Evolutionary conservation across 129 eudicot species (phyloP).

Genomic region (Ambrosia artemisiifolia): DNA sequence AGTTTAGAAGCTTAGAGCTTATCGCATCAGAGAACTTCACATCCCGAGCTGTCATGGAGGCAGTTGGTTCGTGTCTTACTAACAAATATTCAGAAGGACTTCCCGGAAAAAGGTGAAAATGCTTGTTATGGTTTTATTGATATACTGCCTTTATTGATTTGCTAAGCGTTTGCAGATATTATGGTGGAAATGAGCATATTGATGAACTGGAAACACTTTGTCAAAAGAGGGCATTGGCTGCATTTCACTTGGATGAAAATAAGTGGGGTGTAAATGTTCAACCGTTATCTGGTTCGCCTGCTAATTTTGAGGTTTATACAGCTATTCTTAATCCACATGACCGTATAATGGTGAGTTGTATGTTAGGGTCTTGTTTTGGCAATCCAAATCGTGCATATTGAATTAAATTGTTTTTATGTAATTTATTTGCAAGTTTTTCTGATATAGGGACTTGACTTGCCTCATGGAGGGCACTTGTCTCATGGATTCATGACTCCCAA

Average conservation of each 20-base stretch:
- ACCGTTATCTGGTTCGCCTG: slow-evolving; percentile 94
- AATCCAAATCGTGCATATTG: background rate
- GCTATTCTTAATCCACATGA: slow-evolving; percentile 91
- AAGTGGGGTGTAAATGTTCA: slow-evolving; percentile 98
- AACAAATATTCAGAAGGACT: slow-evolving; percentile 96
- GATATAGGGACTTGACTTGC: slow-evolving; percentile 83
- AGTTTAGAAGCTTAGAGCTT: slow-evolving; percentile 81
- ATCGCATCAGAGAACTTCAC: slow-evolving; percentile 98
- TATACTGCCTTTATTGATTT: background rate
- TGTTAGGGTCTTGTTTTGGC: slow-evolving; percentile 1
- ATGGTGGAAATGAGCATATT: slow-evolving; percentile 96
- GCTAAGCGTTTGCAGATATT: slow-evolving; percentile 50
- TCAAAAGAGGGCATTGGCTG: slow-evolving; percentile 86
- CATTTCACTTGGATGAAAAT: slow-evolving; percentile 74
- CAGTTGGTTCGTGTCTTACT: slow-evolving; percentile 96
- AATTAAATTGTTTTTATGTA: background rate
- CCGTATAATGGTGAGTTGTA: slow-evolving; percentile 73
- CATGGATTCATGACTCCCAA: slow-evolving; percentile 98
- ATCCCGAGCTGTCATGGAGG: slow-evolving; percentile 97
- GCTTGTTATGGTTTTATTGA: background rate
- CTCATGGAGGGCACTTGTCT: slow-evolving; percentile 92
- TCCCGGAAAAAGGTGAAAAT: slow-evolving; percentile 83
- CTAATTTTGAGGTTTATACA: slow-evolving; percentile 95
- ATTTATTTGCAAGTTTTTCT: background rate
- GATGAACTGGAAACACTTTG: slow-evolving; percentile 90